Percentiles rank a stretch among this genome's conserved stretches.
Evolutionary conservation across 2,329 filamentous ascomycete species (phyloP).

Genomic region (Trichoderma atroviride): DNA sequence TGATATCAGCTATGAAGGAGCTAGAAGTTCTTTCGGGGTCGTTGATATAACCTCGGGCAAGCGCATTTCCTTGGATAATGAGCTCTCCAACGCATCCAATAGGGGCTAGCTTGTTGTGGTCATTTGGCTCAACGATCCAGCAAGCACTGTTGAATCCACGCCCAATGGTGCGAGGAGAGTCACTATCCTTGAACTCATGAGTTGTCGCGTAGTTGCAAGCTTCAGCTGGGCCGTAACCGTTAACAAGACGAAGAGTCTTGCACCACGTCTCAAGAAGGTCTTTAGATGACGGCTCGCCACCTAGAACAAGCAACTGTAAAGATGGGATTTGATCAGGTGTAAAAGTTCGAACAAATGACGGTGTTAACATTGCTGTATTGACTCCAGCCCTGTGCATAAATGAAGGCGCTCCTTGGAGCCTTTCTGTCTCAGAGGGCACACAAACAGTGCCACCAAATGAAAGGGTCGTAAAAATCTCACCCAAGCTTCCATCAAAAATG

Average conservation of each 20-base stretch:
- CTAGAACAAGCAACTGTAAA: constrained; percentile 25
- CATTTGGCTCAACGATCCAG: constrained; percentile 32
- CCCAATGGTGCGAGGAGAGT: constrained; percentile 26
- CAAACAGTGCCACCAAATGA: constrained; percentile 32
- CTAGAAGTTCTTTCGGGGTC: constrained; percentile 35
- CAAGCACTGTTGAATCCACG: constrained; percentile 23
- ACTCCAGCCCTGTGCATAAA: constrained; percentile 23
- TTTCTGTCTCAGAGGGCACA: constrained; percentile 30
- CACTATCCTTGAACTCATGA: constrained; percentile 5
- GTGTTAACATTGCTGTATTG: constrained; percentile 29
- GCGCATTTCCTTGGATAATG: constrained; percentile 36
- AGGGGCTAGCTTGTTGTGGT: constrained; percentile 29
- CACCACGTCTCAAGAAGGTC: constrained; percentile 28
- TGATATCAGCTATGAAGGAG: constrained; percentile 30
- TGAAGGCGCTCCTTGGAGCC: constrained; percentile 21
- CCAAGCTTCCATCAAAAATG: constrained; percentile 53
- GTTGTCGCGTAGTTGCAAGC: constrained; percentile 27
- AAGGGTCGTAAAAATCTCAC: constrained; percentile 32
- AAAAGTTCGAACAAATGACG: constrained; percentile 29
- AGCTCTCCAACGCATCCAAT: constrained; percentile 33
- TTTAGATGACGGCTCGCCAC: constrained; percentile 26
- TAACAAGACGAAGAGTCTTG: constrained; percentile 28
- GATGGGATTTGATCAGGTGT: constrained; percentile 27
- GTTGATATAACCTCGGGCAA: constrained; percentile 54
- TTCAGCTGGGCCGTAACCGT: constrained; percentile 31